Evolutionary conservation across 331 rosid genomes (phyloP).

Genomic region (Rhamnella rubrinervis): DNA sequence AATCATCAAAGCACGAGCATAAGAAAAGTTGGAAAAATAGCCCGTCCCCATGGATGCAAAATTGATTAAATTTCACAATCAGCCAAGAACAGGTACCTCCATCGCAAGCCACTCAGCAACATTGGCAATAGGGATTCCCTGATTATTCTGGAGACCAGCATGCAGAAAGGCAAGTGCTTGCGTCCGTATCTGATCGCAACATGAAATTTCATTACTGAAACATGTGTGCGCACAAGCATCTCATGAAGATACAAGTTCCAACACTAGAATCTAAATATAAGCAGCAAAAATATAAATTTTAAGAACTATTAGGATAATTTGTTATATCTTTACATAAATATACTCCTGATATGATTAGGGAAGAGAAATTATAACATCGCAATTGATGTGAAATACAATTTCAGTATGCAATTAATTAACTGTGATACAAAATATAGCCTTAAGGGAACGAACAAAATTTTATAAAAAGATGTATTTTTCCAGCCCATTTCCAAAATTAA

Average conservation of each 20-base stretch:
- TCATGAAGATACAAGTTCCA: neutral
- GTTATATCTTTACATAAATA: neutral
- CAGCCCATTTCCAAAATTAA: constrained; percentile 3
- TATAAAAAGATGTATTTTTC: too few relatives aligned
- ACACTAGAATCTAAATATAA: neutral
- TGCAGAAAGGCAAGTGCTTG: constrained; percentile 98
- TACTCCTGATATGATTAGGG: neutral
- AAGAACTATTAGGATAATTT: neutral
- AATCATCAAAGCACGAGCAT: constrained; percentile 29
- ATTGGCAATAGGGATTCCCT: constrained; percentile 81
- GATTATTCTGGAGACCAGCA: constrained; percentile 83
- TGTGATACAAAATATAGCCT: neutral
- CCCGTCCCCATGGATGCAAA: constrained; percentile 12
- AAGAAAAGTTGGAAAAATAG: constrained; percentile 21
- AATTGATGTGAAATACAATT: too few relatives aligned
- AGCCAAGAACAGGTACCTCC: constrained; percentile 68
- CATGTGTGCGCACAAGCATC: neutral
- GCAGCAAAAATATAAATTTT: neutral
- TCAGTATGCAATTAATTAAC: too few relatives aligned
- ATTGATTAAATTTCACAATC: constrained; percentile 16
- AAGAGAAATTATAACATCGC: too few relatives aligned
- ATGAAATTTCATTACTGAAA: constrained; percentile 7
- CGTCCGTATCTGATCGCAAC: constrained; percentile 68
- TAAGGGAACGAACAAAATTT: neutral
- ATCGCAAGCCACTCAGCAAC: constrained; percentile 85